Evolutionary conservation across 495 filamentous ascomycete species (phyloP).

Genomic region (Penicillium dipodomyicola): DNA sequence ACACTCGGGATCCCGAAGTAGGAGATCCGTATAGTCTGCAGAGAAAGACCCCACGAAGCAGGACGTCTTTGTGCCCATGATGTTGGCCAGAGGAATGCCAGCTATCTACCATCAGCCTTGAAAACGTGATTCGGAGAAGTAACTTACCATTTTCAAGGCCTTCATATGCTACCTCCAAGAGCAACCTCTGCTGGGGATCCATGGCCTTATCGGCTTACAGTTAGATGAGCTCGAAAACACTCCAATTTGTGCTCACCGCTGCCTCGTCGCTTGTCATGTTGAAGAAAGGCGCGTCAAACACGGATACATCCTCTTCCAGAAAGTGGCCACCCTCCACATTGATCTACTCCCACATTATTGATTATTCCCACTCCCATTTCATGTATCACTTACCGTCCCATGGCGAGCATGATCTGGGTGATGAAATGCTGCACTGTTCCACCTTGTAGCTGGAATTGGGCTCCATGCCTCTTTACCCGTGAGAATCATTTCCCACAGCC

Average conservation of each 20-base stretch:
- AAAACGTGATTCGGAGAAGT: neutral
- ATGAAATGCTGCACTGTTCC: constrained; percentile 53
- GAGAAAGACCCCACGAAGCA: constrained; percentile 44
- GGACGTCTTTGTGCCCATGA: constrained; percentile 49
- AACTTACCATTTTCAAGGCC: constrained; percentile 47
- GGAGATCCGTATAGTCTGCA: constrained; percentile 33
- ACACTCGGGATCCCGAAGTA: constrained; percentile 30
- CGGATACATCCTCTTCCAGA: constrained; percentile 51
- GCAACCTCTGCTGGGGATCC: constrained; percentile 50
- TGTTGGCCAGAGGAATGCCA: constrained; percentile 27
- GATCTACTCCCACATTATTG: constrained; percentile 15
- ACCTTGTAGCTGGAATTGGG: constrained; percentile 48
- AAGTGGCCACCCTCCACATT: constrained; percentile 41
- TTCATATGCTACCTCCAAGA: constrained; percentile 62
- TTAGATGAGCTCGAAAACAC: neutral
- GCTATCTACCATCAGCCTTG: constrained; percentile 19
- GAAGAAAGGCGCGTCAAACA: constrained; percentile 61
- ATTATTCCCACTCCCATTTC: neutral
- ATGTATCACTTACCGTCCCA: constrained; percentile 20
- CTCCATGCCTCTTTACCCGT: constrained; percentile 50
- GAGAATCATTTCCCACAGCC: constrained; percentile 55
- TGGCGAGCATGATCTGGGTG: constrained; percentile 47
- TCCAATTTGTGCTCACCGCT: constrained; percentile 20
- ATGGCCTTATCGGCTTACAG: constrained; percentile 22
- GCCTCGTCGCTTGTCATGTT: constrained; percentile 56